phyloP scores from a whole-genome alignment of 75 land plant genomes.

The Picea glauca region DNA sequence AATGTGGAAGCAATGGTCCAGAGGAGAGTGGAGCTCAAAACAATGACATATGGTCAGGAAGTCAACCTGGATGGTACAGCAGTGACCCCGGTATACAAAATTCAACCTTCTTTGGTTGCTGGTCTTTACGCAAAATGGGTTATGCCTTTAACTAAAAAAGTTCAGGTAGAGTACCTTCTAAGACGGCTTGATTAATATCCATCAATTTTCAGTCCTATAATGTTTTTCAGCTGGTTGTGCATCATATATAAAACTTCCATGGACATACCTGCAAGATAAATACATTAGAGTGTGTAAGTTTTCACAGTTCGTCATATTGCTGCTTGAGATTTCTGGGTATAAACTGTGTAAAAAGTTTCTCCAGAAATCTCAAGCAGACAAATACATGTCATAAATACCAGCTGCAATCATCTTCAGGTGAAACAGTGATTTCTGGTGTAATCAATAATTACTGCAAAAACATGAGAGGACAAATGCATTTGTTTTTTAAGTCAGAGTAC shows the following conservation, averaged over 20 bases:
- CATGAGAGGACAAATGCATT: neutral
- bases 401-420: neutral
- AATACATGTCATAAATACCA: no score
- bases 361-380: no score
- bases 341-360: neutral
- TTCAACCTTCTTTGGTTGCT: slow-evolving; percentile 71
- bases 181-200: slow-evolving; percentile 64
- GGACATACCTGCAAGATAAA: neutral
- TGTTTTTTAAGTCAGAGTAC: neutral
- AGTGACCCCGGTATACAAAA: slow-evolving; percentile 48
- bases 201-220: neutral
- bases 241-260: neutral
- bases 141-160: slow-evolving; percentile 95
- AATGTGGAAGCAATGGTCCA: slow-evolving; percentile 75
- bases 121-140: slow-evolving; percentile 84
- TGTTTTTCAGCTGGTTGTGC: no score
- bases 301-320: neutral
- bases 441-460: neutral
- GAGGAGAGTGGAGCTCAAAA: slow-evolving; percentile 78
- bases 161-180: slow-evolving; percentile 85
- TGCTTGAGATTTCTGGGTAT: no score
- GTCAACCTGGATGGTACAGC: slow-evolving; percentile 17
- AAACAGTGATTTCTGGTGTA: neutral
- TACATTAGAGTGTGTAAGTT: no score
- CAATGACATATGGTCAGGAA: slow-evolving; percentile 75